phyloP scores from a whole-genome alignment of 2,329 filamentous ascomycete genomes.

The Stagonosporopsis rhizophila region DNA sequence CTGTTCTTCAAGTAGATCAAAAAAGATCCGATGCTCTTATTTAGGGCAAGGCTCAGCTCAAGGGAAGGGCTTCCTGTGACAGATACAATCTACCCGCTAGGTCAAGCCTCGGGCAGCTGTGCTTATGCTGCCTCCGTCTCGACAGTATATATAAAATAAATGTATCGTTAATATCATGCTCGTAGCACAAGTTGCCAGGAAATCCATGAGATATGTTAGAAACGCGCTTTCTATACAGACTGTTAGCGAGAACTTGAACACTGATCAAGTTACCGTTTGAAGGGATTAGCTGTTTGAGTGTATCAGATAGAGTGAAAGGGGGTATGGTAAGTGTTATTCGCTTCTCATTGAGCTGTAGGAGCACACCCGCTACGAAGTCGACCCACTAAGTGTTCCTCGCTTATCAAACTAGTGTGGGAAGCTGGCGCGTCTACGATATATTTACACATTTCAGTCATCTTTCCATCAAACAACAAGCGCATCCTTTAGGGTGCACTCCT shows the following conservation, averaged over 20 bases:
- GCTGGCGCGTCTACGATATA: background rate
- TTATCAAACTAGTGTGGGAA: background rate
- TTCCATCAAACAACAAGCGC: slow-evolving; percentile 11
- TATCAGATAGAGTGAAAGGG: too few species aligned
- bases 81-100: too few species aligned
- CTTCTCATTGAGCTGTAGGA: too few species aligned
- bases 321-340: too few species aligned
- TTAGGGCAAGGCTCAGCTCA: background rate
- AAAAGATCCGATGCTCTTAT: background rate
- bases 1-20: too few species aligned
- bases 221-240: too few species aligned
- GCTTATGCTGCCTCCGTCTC: background rate
- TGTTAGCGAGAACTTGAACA: too few species aligned
- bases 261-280: background rate
- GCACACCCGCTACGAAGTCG: too few species aligned
- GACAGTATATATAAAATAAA: background rate
- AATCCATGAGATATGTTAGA: too few species aligned
- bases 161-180: background rate
- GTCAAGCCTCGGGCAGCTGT: background rate
- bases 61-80: background rate
- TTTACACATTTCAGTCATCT: too few species aligned
- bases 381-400: background rate
- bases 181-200: too few species aligned
- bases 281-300: too few species aligned
- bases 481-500: slow-evolving; percentile 6